Conservation (phyloP, 2,329 filamentous ascomycete species). For the Orbilia javanica region DNA sequence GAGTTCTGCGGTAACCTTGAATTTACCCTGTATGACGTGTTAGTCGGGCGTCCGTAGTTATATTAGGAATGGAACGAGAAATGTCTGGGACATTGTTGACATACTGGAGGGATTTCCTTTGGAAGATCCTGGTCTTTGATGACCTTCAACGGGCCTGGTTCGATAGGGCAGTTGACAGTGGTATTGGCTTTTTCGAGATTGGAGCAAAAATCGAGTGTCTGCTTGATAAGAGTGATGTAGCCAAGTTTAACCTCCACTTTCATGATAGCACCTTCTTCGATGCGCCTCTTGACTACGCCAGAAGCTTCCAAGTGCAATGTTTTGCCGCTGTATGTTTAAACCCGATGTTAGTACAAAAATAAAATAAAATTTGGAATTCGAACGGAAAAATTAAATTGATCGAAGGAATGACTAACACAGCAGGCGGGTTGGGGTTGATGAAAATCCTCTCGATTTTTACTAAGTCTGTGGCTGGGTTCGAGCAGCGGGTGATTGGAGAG, state of each 20-base stretch:
- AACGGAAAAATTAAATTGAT: too few relatives aligned
- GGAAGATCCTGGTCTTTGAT: conserved; percentile 88
- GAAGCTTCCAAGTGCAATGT: conserved; percentile 82
- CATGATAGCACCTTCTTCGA: conserved; percentile 84
- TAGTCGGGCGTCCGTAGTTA: neutral
- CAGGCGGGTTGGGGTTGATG: conserved; percentile 43
- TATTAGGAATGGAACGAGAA: neutral
- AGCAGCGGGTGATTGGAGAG: conserved; percentile 46
- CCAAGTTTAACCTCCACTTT: conserved; percentile 91
- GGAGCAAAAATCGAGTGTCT: conserved; percentile 83
- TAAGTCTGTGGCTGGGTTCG: conserved; percentile 23
- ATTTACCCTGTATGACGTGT: conserved; percentile 76
- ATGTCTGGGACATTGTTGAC: conserved; percentile 64
- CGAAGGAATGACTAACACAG: conserved; percentile 21
- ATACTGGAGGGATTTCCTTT: conserved; percentile 85
- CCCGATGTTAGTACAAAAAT: neutral
- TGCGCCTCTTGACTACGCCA: conserved; percentile 78
- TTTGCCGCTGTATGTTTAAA: conserved; percentile 73
- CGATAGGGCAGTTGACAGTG: conserved; percentile 86
- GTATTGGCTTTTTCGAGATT: conserved; percentile 79
- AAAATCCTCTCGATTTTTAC: conserved; percentile 35
- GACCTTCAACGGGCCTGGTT: conserved; percentile 80
- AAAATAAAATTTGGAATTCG: neutral
- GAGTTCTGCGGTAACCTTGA: conserved; percentile 89
- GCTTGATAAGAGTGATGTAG: conserved; percentile 87